Percentiles rank a stretch among this genome's conserved stretches.
Conservation (phyloP, 345 rosid species). For the Acer yangbiense region DNA sequence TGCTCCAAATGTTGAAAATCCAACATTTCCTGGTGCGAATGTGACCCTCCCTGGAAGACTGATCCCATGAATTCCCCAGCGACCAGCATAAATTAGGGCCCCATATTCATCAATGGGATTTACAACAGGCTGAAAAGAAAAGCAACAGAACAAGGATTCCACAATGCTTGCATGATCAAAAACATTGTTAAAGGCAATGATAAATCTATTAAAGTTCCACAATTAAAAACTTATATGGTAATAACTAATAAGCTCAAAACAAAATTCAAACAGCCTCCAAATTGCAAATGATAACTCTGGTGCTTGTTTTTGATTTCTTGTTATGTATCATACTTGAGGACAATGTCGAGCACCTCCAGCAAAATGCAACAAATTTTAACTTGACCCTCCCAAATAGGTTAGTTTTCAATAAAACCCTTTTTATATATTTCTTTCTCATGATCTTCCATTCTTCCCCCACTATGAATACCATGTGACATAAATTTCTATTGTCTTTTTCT, state of each 20-base stretch:
- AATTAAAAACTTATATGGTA: not conserved
- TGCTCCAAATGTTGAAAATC: conserved; percentile 90
- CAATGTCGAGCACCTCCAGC: not conserved
- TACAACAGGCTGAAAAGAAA: conserved; percentile 55
- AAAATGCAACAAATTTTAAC: not conserved
- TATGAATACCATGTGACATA: not conserved
- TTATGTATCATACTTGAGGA: not conserved
- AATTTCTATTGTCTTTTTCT: not conserved
- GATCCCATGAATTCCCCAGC: conserved; percentile 92
- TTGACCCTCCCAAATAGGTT: no score
- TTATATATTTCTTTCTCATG: not conserved
- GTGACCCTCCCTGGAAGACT: conserved; percentile 92
- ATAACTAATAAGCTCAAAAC: not conserved
- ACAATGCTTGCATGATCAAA: not conserved
- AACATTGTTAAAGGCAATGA: not conserved
- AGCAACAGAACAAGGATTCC: conserved; percentile 16
- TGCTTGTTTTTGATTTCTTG: not conserved
- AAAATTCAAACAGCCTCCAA: not conserved
- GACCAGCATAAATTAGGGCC: conserved; percentile 83
- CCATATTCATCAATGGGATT: conserved; percentile 82
- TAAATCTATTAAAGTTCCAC: conserved; percentile 7
- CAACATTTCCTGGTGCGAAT: conserved; percentile 95
- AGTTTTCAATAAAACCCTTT: no score
- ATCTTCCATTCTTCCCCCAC: not conserved
- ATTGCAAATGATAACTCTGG: not conserved